Conservation (phyloP, 352 stramenopile species). For the Phytophthora agathidicida region DNA sequence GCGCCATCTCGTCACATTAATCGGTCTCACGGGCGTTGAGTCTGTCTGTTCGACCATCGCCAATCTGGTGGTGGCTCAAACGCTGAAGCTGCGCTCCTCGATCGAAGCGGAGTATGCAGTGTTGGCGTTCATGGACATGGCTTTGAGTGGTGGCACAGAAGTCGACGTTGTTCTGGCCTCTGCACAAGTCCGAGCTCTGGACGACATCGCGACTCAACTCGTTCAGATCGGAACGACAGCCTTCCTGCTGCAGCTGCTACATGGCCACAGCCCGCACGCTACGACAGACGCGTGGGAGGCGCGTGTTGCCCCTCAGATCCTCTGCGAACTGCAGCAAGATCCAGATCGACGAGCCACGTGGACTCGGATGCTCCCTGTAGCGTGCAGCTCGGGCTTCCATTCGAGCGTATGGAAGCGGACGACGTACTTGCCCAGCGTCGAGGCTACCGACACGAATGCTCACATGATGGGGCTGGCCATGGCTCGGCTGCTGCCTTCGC, state of each 20-base stretch:
- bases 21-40: slow-evolving; percentile 19
- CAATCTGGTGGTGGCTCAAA: slow-evolving; percentile 28
- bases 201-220: slow-evolving; percentile 29
- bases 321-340: slow-evolving; percentile 15
- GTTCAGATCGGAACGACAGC: slow-evolving; percentile 36
- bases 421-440: slow-evolving; percentile 32
- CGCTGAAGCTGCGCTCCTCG: slow-evolving; percentile 25
- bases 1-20: slow-evolving; percentile 14
- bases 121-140: slow-evolving; percentile 33
- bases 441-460: slow-evolving; percentile 56
- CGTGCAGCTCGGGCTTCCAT: slow-evolving; percentile 52
- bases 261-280: slow-evolving; percentile 10
- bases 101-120: slow-evolving; percentile 34
- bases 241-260: slow-evolving; percentile 46
- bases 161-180: slow-evolving; percentile 6
- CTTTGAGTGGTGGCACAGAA: background rate
- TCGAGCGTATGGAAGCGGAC: slow-evolving; percentile 48
- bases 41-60: slow-evolving; percentile 20
- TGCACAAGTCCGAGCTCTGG: slow-evolving; percentile 25
- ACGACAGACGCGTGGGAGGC: slow-evolving; percentile 9
- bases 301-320: slow-evolving; percentile 18
- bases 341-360: slow-evolving; percentile 18
- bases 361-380: slow-evolving; percentile 46
- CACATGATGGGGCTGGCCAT: slow-evolving; percentile 54
- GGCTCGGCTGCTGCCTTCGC: slow-evolving; percentile 30